Base-by-base conservation (phyloP, 495 filamentous ascomycete species). In the Aspergillus egyptiacus region DNA sequence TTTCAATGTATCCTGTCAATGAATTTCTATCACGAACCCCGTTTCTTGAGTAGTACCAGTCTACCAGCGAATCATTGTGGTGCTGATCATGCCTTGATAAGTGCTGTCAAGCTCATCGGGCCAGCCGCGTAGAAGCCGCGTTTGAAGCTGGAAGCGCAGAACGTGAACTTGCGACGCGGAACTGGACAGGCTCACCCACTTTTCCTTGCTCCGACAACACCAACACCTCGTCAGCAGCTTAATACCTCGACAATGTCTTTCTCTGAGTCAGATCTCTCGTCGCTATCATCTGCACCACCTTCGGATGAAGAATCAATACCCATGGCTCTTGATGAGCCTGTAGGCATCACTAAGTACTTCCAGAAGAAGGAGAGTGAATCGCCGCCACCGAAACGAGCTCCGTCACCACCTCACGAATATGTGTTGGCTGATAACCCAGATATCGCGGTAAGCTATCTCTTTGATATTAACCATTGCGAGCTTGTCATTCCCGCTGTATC, bases 361-460 rank as follows among this genome's bases (percentile, higher is more conserved):
- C 48, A 51, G 32, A 73, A 72, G 60, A 69, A 74, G 59, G 65
- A 73, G 59, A 71, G 73, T 39, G 67, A 70, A 56, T 78, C 84
- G 54, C 84, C 85, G 41, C 85, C 86, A 24, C 74, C 82, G 50
- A 85, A 84, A 71, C 76, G 89, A 55, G 80, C 82, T 42, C 82
- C 87, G 23, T 91, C 89, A 57, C 91, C 91, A 59, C 83, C 87
- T 5, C 91, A 95, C 68, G 88, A 90, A 76, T 85, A 85, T 68
- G 84, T 90, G 17, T 63, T 95, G 32, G 87, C 87, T 48, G 91
- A 96, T 66, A 91, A 93, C 67, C 72, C 85, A 41, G 84, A 88
- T 58, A 85, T 96, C 70, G 83, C 91, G 53, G 89, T 95, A 78
- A 73, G 89, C 83, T 34, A 55, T 54, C 49, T 10, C 44, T 53